Evolutionary conservation across 306 rosid species (phyloP).

Genomic region (Carpinus fangiana): DNA sequence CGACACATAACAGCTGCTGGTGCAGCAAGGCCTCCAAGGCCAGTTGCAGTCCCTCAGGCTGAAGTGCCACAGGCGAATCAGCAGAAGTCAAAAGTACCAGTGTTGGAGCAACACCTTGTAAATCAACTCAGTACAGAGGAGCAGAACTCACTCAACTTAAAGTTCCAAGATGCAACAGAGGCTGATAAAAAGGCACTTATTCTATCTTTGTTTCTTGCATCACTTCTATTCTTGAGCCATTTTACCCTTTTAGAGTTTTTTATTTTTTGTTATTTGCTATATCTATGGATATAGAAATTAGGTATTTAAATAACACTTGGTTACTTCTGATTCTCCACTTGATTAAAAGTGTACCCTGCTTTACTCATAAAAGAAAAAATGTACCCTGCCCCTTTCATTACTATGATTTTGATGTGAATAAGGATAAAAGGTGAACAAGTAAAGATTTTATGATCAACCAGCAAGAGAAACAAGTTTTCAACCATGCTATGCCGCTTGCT

Average conservation of each 20-base stretch:
- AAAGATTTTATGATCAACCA: slow-evolving; percentile 1
- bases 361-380: background rate
- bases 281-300: background rate
- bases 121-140: slow-evolving; percentile 86
- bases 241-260: background rate
- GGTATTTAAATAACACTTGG: background rate
- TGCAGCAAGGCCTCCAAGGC: slow-evolving; percentile 70
- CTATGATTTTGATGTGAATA: background rate
- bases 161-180: slow-evolving; percentile 81
- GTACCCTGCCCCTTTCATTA: background rate
- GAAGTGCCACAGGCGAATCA: slow-evolving; percentile 55
- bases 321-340: slow-evolving; percentile 1
- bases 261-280: background rate
- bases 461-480: background rate
- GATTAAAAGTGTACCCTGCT: background rate
- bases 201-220: slow-evolving; percentile 21
- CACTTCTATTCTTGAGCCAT: slow-evolving; percentile 7
- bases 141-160: slow-evolving; percentile 67
- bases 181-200: slow-evolving; percentile 78
- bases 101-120: slow-evolving; percentile 81
- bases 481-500: background rate
- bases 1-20: slow-evolving; percentile 41
- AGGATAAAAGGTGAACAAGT: background rate
- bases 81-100: slow-evolving; percentile 72
- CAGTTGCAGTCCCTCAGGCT: slow-evolving; percentile 50